Evolutionary conservation across 1,284 basidiomycete genomes (phyloP).

Genomic region (Naganishia albida): DNA sequence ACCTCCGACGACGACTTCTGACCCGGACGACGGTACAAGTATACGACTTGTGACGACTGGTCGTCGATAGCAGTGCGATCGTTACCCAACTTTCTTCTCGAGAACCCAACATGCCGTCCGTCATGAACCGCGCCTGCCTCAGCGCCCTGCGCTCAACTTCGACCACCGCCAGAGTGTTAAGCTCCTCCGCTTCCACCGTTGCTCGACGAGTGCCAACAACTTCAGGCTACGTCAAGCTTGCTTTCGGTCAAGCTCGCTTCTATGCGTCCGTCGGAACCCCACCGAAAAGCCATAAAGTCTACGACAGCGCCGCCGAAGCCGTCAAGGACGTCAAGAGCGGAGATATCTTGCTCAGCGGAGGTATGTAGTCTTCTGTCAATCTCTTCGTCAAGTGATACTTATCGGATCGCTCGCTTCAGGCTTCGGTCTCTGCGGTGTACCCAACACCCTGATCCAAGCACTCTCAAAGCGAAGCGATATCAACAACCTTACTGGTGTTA

Average conservation of each 20-base stretch:
- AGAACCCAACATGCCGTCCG: slow-evolving; percentile 6
- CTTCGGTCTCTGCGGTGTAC: slow-evolving; percentile 35
- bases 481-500: slow-evolving; percentile 69
- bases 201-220: slow-evolving; percentile 7
- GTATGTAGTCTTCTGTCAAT: slow-evolving; percentile 51
- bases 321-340: slow-evolving; percentile 75
- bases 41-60: not conserved
- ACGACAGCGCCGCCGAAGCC: slow-evolving; percentile 71
- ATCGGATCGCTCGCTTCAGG: slow-evolving; percentile 1
- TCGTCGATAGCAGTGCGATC: not conserved
- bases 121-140: slow-evolving; percentile 27
- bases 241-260: slow-evolving; percentile 11
- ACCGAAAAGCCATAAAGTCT: slow-evolving; percentile 61
- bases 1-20: not conserved
- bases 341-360: slow-evolving; percentile 71
- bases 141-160: slow-evolving; percentile 22
- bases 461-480: slow-evolving; percentile 70
- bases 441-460: slow-evolving; percentile 74
- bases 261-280: slow-evolving; percentile 24
- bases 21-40: slow-evolving; percentile 12
- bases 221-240: slow-evolving; percentile 12
- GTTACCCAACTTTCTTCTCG: not conserved
- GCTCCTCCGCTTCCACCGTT: slow-evolving; percentile 2
- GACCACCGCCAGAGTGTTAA: slow-evolving; percentile 16
- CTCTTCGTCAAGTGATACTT: not conserved